Evolutionary conservation across 768 basidiomycete genomes (phyloP).

Genomic region (Tephrocybe sp.): DNA sequence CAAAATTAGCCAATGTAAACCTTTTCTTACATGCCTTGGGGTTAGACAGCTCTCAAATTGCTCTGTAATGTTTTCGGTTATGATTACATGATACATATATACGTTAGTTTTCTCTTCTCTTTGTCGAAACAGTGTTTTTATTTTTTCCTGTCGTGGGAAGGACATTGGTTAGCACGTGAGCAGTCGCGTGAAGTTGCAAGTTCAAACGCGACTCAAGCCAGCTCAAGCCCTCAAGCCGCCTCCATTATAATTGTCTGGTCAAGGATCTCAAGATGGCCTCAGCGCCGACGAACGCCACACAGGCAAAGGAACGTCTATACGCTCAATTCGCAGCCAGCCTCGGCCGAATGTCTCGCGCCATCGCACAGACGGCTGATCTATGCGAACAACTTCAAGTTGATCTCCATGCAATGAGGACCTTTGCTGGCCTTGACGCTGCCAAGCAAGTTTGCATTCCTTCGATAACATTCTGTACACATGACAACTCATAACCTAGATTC

Average conservation of each 20-base stretch:
- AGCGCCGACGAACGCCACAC: slow-evolving; percentile 61
- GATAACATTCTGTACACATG: background rate
- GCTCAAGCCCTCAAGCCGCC: no score
- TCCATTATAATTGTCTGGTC: no score
- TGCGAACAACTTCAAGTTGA: slow-evolving; percentile 76
- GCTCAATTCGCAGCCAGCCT: slow-evolving; percentile 70
- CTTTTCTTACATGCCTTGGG: slow-evolving; percentile 82
- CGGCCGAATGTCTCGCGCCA: slow-evolving; percentile 61
- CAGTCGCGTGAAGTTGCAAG: no score
- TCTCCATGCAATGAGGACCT: slow-evolving; percentile 73
- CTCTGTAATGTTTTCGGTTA: slow-evolving; percentile 37
- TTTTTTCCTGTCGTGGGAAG: background rate
- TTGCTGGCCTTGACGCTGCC: slow-evolving; percentile 77
- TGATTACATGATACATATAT: slow-evolving; percentile 12
- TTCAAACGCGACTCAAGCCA: background rate
- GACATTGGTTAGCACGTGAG: no score
- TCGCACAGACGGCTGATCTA: slow-evolving; percentile 71
- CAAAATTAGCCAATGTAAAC: slow-evolving; percentile 91
- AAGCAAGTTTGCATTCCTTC: slow-evolving; percentile 51
- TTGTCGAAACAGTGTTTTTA: background rate
- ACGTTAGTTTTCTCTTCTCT: background rate
- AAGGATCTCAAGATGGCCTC: slow-evolving; percentile 7
- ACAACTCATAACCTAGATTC: slow-evolving; percentile 26
- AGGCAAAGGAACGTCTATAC: slow-evolving; percentile 80
- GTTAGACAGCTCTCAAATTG: slow-evolving; percentile 65